Percentiles rank a stretch among this genome's conserved stretches.
phyloP scores from a whole-genome alignment of 1,284 basidiomycete genomes.

The Crucibulum parvulum region DNA sequence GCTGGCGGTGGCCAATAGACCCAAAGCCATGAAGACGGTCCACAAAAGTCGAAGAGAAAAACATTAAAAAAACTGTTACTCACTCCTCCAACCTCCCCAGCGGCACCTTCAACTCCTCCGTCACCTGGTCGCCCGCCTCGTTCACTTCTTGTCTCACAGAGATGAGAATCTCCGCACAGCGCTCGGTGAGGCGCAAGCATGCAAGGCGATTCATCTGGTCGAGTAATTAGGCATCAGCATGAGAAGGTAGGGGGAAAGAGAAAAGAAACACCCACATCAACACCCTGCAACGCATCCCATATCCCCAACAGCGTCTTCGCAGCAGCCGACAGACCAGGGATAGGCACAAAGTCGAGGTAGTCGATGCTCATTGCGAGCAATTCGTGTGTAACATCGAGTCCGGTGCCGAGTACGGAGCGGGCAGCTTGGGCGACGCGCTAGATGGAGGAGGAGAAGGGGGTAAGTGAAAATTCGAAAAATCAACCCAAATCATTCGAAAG shows the following conservation, averaged over 20 bases:
- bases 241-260: too few species aligned
- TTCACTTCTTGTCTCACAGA: slow-evolving; percentile 49
- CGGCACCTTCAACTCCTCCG: slow-evolving; percentile 39
- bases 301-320: slow-evolving; percentile 61
- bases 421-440: slow-evolving; percentile 55
- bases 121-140: slow-evolving; percentile 43
- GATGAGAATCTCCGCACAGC: slow-evolving; percentile 52
- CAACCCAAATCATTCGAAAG: too few species aligned
- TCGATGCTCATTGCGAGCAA: slow-evolving; percentile 52
- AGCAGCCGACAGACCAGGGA: slow-evolving; percentile 60
- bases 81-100: slow-evolving; percentile 54
- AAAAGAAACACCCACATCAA: slow-evolving; percentile 58
- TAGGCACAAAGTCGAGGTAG: slow-evolving; percentile 58
- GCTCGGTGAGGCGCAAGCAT: slow-evolving; percentile 52
- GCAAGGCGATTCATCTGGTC: slow-evolving; percentile 61
- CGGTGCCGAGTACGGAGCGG: slow-evolving; percentile 49
- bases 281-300: slow-evolving; percentile 64
- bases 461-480: too few species aligned
- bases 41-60: neutral
- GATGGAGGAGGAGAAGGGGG: neutral
- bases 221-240: neutral
- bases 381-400: slow-evolving; percentile 53
- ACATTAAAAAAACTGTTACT: slow-evolving; percentile 18
- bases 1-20: too few species aligned
- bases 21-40: too few species aligned